A percentile compares a stretch with the other conserved stretches of the same genome.
Evolutionary conservation across 164 flowering plant species (phyloP).

Genomic region (Vitis rupestris): DNA sequence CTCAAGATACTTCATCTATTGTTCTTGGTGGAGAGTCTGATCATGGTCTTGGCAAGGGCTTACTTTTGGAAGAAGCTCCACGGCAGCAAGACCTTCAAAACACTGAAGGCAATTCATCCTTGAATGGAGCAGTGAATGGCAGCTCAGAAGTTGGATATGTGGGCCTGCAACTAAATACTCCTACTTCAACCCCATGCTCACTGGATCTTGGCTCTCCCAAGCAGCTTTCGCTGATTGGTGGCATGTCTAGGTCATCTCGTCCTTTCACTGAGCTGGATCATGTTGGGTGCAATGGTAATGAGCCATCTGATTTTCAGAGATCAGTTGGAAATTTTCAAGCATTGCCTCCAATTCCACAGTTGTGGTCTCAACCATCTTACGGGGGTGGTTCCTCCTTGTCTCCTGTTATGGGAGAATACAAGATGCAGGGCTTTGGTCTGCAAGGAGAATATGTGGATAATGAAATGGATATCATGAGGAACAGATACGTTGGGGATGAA

Average conservation of each 20-base stretch:
- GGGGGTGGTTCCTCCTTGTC: slow-evolving; percentile 16
- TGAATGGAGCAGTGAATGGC: slow-evolving; percentile 7
- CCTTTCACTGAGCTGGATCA: background rate
- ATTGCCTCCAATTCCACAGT: slow-evolving; percentile 6
- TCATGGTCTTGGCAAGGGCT: slow-evolving; percentile 1
- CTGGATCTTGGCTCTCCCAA: slow-evolving; percentile 6
- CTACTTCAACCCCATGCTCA: background rate
- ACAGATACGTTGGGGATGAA: slow-evolving; percentile 9
- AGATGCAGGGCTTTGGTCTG: slow-evolving; percentile 1
- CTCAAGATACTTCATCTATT: slow-evolving; percentile 14
- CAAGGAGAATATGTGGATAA: slow-evolving; percentile 9
- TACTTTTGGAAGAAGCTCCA: slow-evolving; percentile 9
- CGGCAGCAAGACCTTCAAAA: background rate
- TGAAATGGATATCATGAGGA: slow-evolving; percentile 2
- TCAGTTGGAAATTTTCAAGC: slow-evolving; percentile 3
- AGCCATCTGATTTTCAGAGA: slow-evolving; percentile 6
- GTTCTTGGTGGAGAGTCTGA: slow-evolving; percentile 10
- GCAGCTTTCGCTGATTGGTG: slow-evolving; percentile 6
- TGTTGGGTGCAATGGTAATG: background rate
- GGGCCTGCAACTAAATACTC: background rate
- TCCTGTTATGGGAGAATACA: slow-evolving; percentile 8
- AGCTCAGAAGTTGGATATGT: slow-evolving; percentile 4
- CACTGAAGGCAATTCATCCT: background rate
- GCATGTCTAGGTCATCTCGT: slow-evolving; percentile 1
- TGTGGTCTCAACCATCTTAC: slow-evolving; percentile 4